A percentile compares a stretch with the other conserved stretches of the same genome.
Evolutionary conservation across 768 basidiomycete genomes (phyloP).

Genomic region (Leucocoprinus sp.): DNA sequence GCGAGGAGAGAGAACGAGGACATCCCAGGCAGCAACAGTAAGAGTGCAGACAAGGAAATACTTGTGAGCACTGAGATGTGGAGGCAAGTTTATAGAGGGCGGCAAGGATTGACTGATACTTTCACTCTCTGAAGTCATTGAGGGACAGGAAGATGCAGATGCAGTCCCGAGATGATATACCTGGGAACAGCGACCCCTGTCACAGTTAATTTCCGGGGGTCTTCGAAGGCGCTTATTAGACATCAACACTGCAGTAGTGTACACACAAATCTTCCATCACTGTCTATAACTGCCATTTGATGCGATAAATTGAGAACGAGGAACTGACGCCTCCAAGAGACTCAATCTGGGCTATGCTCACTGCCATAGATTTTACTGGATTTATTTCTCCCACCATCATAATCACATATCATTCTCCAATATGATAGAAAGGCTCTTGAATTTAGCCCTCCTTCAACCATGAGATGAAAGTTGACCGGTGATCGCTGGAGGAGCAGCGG

Average conservation of each 20-base stretch:
- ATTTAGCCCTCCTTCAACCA: no score
- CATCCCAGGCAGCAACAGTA: constrained; percentile 86
- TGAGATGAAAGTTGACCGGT: no score
- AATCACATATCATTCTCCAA: no score
- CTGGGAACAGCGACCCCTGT: background rate
- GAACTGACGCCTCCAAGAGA: constrained; percentile 40
- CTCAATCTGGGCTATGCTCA: constrained; percentile 33
- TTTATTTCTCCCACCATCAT: no score
- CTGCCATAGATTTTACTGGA: constrained; percentile 5
- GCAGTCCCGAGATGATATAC: no score
- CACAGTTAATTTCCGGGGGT: background rate
- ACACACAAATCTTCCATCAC: no score
- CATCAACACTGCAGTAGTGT: no score
- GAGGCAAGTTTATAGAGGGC: constrained; percentile 60
- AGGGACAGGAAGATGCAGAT: no score
- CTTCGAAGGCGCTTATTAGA: no score
- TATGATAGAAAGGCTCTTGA: no score
- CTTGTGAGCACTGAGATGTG: constrained; percentile 79
- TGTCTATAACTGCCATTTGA: constrained; percentile 9
- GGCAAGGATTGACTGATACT: constrained; percentile 37
- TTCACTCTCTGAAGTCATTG: no score
- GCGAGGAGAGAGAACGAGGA: constrained; percentile 74
- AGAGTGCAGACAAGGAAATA: constrained; percentile 87
- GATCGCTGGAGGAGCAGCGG: no score
- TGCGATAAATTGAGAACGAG: constrained; percentile 19